These are phyloP conservation scores for Gaultheria prostrata DNA, from an alignment of 148 eudicot species.

Conservation along the genomic window DNA sequence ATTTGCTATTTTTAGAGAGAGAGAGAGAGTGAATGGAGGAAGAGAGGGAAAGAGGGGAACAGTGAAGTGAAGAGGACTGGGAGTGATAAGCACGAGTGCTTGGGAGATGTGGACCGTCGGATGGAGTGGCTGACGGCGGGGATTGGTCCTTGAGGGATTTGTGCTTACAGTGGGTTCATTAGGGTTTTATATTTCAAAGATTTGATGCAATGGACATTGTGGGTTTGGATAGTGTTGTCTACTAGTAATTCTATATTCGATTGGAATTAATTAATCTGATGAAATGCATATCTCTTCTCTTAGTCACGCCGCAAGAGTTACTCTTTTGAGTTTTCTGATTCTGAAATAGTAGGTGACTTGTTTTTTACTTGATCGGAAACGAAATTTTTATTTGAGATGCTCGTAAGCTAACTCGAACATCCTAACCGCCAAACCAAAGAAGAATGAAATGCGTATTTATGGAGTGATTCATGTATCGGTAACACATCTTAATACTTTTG, in stretches of 20 bases:
- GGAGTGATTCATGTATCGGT: no score
- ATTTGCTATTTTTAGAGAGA: constrained; percentile 7
- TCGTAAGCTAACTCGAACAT: no score
- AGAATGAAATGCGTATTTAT: no score
- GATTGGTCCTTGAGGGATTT: constrained; percentile 19
- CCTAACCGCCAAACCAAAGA: no score
- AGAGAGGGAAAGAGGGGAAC: constrained; percentile 1
- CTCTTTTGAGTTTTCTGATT: no score
- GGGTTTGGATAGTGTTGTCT: constrained; percentile 5
- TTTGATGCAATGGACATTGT: constrained; percentile 7
- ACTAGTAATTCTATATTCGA: background rate
- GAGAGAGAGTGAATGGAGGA: background rate
- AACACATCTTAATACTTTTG: background rate
- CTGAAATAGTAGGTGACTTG: no score
- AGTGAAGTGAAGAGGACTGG: background rate
- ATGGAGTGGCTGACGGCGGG: constrained; percentile 15
- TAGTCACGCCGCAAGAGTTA: no score
- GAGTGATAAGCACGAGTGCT: constrained; percentile 25
- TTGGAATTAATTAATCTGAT: background rate
- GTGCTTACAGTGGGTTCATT: constrained; percentile 20
- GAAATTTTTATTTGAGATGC: no score
- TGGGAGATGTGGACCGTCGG: constrained; percentile 17
- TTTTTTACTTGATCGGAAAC: no score
- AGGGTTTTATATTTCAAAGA: constrained; percentile 23
- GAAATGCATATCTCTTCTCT: no score